Percentiles rank a stretch among this genome's conserved stretches.
These are phyloP conservation scores for Pelagophyceae sp. DNA, from an alignment of 352 stramenopile species.

Conservation along the genomic window DNA sequence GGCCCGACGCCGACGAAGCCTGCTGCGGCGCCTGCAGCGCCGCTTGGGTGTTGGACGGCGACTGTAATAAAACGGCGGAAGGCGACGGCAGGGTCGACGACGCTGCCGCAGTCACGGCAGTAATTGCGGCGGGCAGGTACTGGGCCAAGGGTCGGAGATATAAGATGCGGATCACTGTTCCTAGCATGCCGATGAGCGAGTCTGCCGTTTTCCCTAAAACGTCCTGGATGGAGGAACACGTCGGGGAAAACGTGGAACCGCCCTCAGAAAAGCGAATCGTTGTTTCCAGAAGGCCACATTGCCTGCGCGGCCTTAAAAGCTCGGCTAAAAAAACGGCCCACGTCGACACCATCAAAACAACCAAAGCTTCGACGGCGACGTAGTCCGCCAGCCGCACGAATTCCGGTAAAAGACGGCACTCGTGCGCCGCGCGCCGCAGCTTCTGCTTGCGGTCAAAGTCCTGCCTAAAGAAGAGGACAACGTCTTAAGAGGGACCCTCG, in stretches of 20 bases:
- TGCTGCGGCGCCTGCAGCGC: slow-evolving; percentile 30
- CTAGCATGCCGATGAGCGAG: slow-evolving; percentile 26
- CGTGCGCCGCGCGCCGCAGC: slow-evolving; percentile 67
- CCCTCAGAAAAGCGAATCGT: slow-evolving; percentile 74
- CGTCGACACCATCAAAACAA: slow-evolving; percentile 45
- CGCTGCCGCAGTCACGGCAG: no score
- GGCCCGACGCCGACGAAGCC: slow-evolving; percentile 25
- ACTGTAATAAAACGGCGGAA: slow-evolving; percentile 61
- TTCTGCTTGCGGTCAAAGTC: slow-evolving; percentile 58
- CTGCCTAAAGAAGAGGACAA: no score
- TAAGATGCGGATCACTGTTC: slow-evolving; percentile 28
- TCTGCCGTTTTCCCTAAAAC: slow-evolving; percentile 36
- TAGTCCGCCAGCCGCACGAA: slow-evolving; percentile 87
- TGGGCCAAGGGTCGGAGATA: slow-evolving; percentile 24
- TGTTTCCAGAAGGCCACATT: slow-evolving; percentile 83
- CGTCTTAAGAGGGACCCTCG: no score
- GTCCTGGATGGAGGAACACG: slow-evolving; percentile 56
- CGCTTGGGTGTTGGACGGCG: slow-evolving; percentile 61
- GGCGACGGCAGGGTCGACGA: slow-evolving; percentile 78
- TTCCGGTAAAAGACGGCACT: slow-evolving; percentile 73
- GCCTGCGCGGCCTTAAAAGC: slow-evolving; percentile 59
- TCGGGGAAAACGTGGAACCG: slow-evolving; percentile 69
- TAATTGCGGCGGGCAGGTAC: slow-evolving; percentile 16
- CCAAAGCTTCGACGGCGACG: slow-evolving; percentile 75
- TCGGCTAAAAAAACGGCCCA: slow-evolving; percentile 61